Evolutionary conservation across 2,329 filamentous ascomycete genomes (phyloP).

Genomic region (Fulvia fulva): DNA sequence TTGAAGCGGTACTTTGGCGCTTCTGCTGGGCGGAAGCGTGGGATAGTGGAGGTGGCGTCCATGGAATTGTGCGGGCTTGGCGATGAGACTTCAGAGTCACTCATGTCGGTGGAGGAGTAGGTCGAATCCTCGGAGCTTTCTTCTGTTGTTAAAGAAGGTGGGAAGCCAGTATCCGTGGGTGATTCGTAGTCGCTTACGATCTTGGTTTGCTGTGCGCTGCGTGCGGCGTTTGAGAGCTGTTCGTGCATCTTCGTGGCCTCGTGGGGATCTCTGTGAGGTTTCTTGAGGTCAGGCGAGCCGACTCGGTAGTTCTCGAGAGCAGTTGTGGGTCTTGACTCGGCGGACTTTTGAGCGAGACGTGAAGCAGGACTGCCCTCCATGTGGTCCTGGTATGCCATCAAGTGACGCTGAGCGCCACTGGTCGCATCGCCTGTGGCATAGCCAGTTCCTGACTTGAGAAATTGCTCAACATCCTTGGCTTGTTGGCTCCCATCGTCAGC

Average conservation of each 20-base stretch:
- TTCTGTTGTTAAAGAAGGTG: background rate
- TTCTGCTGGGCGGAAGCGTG: background rate
- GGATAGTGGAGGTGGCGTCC: background rate
- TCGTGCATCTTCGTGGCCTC: background rate
- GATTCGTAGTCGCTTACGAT: background rate
- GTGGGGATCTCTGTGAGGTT: background rate
- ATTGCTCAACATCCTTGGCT: background rate
- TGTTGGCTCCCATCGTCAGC: background rate
- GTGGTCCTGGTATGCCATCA: constrained; percentile 1
- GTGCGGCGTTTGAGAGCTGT: background rate
- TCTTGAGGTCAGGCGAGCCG: background rate
- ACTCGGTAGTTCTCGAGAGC: background rate
- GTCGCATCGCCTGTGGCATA: background rate
- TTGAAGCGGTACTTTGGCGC: background rate
- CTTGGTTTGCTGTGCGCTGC: background rate
- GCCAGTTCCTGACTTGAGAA: background rate
- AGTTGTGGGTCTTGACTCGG: background rate
- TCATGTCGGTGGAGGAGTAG: constrained; percentile 3
- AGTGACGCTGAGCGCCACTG: background rate
- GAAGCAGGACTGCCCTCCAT: background rate
- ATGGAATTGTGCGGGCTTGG: background rate
- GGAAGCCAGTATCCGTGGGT: background rate
- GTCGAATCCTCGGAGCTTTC: background rate
- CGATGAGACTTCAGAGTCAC: background rate
- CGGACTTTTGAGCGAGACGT: background rate